Base-by-base conservation (phyloP, 2,329 filamentous ascomycete species). In the Aureobasidium sp. region DNA sequence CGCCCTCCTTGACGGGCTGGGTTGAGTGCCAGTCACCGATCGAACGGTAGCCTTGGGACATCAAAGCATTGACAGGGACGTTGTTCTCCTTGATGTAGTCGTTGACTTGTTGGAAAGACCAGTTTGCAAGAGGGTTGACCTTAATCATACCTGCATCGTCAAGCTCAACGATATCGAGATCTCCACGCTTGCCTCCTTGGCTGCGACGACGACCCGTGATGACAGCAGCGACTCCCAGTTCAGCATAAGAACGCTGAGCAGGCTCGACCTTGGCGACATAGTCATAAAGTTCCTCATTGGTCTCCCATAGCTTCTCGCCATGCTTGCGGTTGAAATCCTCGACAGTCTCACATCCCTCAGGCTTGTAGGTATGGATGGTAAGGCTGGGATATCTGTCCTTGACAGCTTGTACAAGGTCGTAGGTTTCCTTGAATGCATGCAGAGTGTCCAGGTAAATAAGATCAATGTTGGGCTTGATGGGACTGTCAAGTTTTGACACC, bases 1-100 rank as follows among this genome's bases (percentile, higher is more conserved):
- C 94, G 67, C 90, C 90, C 63, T 93, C 91, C 66, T 82, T 86
- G 64, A 97, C 91, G 13, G 94, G 92, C 66, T 80, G 88, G 4
- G 94, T 99, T 56, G 91, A 96, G 82, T 99, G 94, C 90, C 92
- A 97, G 81, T 99, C 94, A 65, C 94, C 94, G 66, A 99, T 83
- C 67, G 91, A 96, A 83, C 97, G 97, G 83, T 99, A 99, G n/a
- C 94, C 94, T 64, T 81, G 83, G 77, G 97, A 90, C 51, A 99
- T 84, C 34, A 99, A 84, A 65, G 84, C 86, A 74, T 99, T 99
- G 82, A 96, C 97, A 0, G 94, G 94, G 4, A 99, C 91, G 64
- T 91, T 78, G 80, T 97, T 84, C 70, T 89, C 87, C 69, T 86
- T 84, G 77, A 97, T 85, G 78, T 99, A 99, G 44, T 84, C 81